Evolutionary conservation across 306 rosid genomes (phyloP), one percentile per base, ranked within the genome.

Genomic region (Trichosanthes cucumerina): DNA sequence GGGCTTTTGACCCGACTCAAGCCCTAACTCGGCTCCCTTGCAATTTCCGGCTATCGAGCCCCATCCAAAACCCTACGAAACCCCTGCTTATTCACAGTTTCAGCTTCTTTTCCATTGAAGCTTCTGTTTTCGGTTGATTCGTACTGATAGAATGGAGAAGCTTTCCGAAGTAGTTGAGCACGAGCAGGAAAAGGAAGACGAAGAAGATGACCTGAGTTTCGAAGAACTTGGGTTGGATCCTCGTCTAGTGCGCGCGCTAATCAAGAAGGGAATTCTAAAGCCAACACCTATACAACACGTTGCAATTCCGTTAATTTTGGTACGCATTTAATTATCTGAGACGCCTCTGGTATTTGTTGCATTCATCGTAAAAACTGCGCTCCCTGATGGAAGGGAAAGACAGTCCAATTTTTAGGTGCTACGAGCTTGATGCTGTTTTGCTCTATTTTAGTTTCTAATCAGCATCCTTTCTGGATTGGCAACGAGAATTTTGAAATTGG

Each of bases 211-310:
- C 11, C 83, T 56, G 77, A 91, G 80, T 31, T 88, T 91, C 74
- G 97, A 91, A 83, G 89, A 79, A 56, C 85, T 94, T 52, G 98
- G 97, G 0, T 56, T 93, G 75, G 90, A 89, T 31, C 75, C 89
- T 80, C 90, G 90, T 57, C 90, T 89, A 9, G 78, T 83, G 59
- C 92, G 90, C 26, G 92, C 90, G 53, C 81, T 89, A 0, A 83
- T 47, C 79, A 89, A 87, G 87, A 87, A 87, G 81, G 88, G 87
- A 60, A 76, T 95, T 43, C 81, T 62, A 8, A 91, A 86, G 43
- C 91, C 97, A 33, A 92, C 97, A 36, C 99, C 92, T n/a, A 91
- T 95, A 79, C 99, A 95, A 81, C 86, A 70, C 39, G 92, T 84
- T 54, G 97, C 97, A 9, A 86, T 95, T 81, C 97, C 97, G 47